These are phyloP conservation scores for Adansonia grandidieri DNA, from an alignment of 441 rosid species.

Conservation along the genomic window DNA sequence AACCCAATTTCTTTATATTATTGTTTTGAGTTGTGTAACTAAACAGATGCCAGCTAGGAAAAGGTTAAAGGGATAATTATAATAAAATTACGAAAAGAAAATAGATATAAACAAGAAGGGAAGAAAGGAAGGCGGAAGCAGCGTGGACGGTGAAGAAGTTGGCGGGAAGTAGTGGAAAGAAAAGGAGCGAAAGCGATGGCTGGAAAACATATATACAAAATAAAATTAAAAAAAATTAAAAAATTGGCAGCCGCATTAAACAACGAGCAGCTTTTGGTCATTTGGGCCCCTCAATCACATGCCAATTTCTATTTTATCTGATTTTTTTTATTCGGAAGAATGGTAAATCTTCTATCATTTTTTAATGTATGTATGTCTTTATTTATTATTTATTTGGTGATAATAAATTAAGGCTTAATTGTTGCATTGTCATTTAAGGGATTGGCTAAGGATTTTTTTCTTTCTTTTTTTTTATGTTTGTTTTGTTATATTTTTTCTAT, in stretches of 20 bases:
- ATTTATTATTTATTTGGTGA: not conserved
- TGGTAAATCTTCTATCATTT: too few relatives aligned
- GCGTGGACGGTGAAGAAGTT: conserved; percentile 17
- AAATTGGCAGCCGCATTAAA: not conserved
- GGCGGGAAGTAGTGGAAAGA: conserved; percentile 18
- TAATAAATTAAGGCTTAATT: too few relatives aligned
- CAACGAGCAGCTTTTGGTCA: not conserved
- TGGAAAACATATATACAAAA: not conserved
- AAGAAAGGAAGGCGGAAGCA: not conserved
- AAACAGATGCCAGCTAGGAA: not conserved
- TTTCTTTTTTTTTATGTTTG: too few relatives aligned
- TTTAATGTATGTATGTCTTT: not conserved
- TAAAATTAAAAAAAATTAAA: too few relatives aligned
- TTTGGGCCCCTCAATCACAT: conserved; percentile 5
- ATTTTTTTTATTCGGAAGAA: not conserved
- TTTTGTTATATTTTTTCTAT: too few relatives aligned
- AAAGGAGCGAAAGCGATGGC: not conserved
- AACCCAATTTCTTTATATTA: too few relatives aligned
- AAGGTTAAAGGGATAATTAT: not conserved
- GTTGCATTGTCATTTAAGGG: too few relatives aligned
- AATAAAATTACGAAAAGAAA: not conserved
- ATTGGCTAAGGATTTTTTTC: too few relatives aligned
- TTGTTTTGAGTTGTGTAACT: not conserved
- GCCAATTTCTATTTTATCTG: not conserved
- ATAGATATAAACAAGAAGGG: not conserved